A percentile compares a stretch with the other conserved stretches of the same genome.
Conservation (phyloP, 1,284 basidiomycete species). For the Cryptococcus floricola region DNA sequence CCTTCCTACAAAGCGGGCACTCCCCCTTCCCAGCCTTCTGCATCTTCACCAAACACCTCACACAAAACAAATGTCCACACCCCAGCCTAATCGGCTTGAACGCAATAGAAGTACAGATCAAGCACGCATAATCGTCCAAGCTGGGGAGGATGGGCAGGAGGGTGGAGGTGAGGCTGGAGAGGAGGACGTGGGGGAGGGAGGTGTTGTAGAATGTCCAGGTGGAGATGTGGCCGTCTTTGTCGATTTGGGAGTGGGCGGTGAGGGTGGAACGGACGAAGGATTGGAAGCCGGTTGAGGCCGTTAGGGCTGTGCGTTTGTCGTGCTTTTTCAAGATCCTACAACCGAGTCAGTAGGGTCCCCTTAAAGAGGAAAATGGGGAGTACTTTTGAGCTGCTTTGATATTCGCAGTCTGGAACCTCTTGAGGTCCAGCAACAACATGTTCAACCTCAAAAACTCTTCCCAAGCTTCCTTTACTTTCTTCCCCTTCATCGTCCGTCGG, state of each 20-base stretch:
- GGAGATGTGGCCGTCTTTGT: slow-evolving; percentile 37
- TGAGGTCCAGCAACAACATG: slow-evolving; percentile 74
- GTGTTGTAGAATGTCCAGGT: slow-evolving; percentile 52
- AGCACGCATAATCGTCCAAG: slow-evolving; percentile 64
- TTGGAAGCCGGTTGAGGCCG: slow-evolving; percentile 51
- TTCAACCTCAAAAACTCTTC: slow-evolving; percentile 79
- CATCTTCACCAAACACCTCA: slow-evolving; percentile 88
- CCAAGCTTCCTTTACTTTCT: slow-evolving; percentile 63
- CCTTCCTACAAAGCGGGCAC: slow-evolving; percentile 82
- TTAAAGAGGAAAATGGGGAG: slow-evolving; percentile 6
- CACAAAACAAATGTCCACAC: slow-evolving; percentile 90
- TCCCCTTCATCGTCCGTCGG: slow-evolving; percentile 59
- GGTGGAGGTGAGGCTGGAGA: slow-evolving; percentile 79
- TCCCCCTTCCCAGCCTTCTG: slow-evolving; percentile 74
- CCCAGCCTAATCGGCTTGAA: slow-evolving; percentile 81
- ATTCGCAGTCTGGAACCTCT: slow-evolving; percentile 84
- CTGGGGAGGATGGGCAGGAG: slow-evolving; percentile 62
- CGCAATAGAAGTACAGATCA: slow-evolving; percentile 75
- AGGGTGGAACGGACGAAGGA: slow-evolving; percentile 46
- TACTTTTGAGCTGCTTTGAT: slow-evolving; percentile 78
- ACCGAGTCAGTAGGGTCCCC: neutral
- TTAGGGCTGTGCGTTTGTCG: slow-evolving; percentile 66
- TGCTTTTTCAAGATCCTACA: slow-evolving; percentile 82
- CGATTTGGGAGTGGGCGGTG: slow-evolving; percentile 23
- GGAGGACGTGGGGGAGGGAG: slow-evolving; percentile 70